Conservation (phyloP, 2,329 filamentous ascomycete genomes). For the Cytospora chrysosperma region DNA sequence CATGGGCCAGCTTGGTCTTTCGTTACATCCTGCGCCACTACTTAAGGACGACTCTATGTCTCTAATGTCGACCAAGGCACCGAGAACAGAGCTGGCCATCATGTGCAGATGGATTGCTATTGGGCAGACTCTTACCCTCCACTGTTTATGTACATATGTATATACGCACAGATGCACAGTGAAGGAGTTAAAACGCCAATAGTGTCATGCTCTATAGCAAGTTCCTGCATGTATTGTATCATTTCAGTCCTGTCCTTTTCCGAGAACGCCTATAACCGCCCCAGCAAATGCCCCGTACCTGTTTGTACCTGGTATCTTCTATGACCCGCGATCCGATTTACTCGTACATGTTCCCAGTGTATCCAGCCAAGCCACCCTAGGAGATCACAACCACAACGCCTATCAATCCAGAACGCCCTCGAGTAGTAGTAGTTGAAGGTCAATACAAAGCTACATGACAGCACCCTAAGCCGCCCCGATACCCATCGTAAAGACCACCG, state of each 20-base stretch:
- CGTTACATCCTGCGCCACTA: too few relatives aligned
- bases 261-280: neutral
- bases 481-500: neutral
- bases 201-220: neutral
- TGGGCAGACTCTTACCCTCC: neutral
- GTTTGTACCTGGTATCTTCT: neutral
- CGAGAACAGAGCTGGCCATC: neutral
- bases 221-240: neutral
- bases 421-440: neutral
- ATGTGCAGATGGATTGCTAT: neutral
- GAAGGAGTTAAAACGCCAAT: neutral
- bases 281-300: neutral
- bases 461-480: constrained; percentile 10
- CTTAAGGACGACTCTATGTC: neutral
- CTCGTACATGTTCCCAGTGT: too few relatives aligned
- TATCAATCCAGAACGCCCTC: neutral
- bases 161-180: too few relatives aligned
- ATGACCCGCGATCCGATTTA: neutral
- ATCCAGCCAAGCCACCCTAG: too few relatives aligned
- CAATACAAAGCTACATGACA: constrained; percentile 4
- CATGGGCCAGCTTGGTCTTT: too few relatives aligned
- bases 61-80: neutral
- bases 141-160: neutral
- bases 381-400: neutral
- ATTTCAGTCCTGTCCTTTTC: neutral